phyloP scores from a whole-genome alignment of 1,284 basidiomycete species.

The Sanghuangporus baumii region DNA sequence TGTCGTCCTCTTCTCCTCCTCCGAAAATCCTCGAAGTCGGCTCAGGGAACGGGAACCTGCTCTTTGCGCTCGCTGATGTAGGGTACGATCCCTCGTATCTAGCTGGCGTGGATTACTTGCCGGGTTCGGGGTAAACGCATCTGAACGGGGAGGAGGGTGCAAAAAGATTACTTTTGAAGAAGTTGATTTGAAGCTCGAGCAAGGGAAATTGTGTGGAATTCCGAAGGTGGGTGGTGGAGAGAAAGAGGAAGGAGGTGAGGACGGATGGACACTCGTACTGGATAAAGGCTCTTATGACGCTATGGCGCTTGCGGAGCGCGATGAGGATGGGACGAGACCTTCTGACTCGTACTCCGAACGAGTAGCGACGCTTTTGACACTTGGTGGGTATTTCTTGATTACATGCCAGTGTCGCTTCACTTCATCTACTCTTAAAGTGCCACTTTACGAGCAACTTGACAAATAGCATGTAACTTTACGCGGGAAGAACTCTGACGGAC shows the following conservation, averaged over 20 bases:
- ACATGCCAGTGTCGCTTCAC: conserved; percentile 56
- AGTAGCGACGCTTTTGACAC: conserved; percentile 53
- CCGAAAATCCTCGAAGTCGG: conserved; percentile 72
- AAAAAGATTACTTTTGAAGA: conserved; percentile 43
- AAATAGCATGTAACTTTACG: conserved; percentile 85
- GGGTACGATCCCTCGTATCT: conserved; percentile 53
- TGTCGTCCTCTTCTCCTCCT: conserved; percentile 20
- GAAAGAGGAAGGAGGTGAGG: conserved; percentile 1
- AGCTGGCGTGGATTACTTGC: conserved; percentile 80
- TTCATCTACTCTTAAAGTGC: no score
- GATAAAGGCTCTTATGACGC: conserved; percentile 88
- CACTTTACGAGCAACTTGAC: neutral
- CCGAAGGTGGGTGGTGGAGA: conserved; percentile 5
- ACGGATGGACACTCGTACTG: conserved; percentile 59
- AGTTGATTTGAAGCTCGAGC: conserved; percentile 35
- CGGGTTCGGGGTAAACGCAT: no score
- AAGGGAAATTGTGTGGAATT: conserved; percentile 20
- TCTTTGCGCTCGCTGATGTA: conserved; percentile 67
- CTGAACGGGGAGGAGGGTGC: conserved; percentile 27
- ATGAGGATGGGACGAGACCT: conserved; percentile 48
- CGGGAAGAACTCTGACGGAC: conserved; percentile 65
- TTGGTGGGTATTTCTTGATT: conserved; percentile 74
- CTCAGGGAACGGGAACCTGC: conserved; percentile 80
- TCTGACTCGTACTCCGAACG: conserved; percentile 58
- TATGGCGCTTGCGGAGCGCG: conserved; percentile 70